Evolutionary conservation across 345 rosid species (phyloP), one percentile per base, ranked within the genome.

Genomic region (Triadica sebifera): DNA sequence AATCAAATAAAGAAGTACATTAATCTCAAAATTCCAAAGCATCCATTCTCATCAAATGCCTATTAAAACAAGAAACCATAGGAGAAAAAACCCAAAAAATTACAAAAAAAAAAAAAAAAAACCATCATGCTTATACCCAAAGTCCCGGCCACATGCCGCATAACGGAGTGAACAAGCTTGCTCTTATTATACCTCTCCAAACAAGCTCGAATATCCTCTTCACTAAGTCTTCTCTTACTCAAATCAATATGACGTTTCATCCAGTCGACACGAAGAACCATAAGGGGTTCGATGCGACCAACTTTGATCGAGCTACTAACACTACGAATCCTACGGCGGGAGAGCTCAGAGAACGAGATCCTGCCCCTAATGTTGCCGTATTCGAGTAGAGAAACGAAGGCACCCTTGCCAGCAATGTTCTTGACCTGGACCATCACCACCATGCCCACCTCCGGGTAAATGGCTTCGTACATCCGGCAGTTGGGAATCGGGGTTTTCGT

Each of bases 371-470:
- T 93, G 79, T 95, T 95, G 81, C 91, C 93, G 96, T 93, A 95
- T 84, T 93, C 99, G 11, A 95, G 92, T 37, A 95, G 83, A 0
- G 98, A 90, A 20, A 95, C 99, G 70, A 91, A 95, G 0, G 99
- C 99, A 41, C 97, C 98, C 99, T 91, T 93, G 78, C 93, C 98
- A 47, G 97, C 97, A 78, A 95, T 93, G 86, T 79, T 90, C 79
- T 95, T 95, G 63, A 95, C 99, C 82, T 93, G 99, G 34, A 95
- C 91, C 99, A 95, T 95, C 77, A 95, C 99, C 55, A 97, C 98
- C 98, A 90, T 93, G 79, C 87, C 99, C 65, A 95, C 93, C 79
- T 93, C 98, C 45, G 99, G 99, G 73, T 95, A 95, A 85, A 72
- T 84, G 7, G 95, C 80, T 77, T 93, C 99, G 88, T 95, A 95